Percentiles rank a stretch among this genome's conserved stretches.
These are phyloP conservation scores for Rutidosis leptorrhynchoides DNA, from an alignment of 129 eudicot genomes.

Conservation along the genomic window DNA sequence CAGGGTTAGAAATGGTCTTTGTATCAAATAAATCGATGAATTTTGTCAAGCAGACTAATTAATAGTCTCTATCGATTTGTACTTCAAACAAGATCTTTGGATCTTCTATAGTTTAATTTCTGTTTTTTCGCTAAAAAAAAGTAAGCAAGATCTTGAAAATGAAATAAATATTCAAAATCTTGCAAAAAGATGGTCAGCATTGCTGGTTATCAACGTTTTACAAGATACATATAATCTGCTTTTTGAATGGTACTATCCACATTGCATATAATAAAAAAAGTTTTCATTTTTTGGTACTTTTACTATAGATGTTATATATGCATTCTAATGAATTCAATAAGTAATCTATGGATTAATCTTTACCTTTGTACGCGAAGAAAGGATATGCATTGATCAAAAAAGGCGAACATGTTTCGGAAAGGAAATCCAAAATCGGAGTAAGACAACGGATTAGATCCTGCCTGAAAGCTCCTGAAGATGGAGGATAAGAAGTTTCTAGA, in stretches of 20 bases:
- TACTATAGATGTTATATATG: too few relatives aligned
- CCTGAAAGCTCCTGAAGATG: constrained; percentile 74
- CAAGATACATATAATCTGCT: not conserved
- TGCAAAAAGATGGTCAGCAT: too few relatives aligned
- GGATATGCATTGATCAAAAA: constrained; percentile 86
- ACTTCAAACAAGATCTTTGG: too few relatives aligned
- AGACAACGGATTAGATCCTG: constrained; percentile 41
- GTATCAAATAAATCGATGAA: too few relatives aligned
- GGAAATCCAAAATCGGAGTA: constrained; percentile 55
- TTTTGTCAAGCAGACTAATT: too few relatives aligned
- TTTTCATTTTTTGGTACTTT: not conserved
- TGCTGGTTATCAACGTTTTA: too few relatives aligned
- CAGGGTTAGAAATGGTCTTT: too few relatives aligned
- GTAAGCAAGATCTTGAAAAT: not conserved
- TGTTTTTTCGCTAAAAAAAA: too few relatives aligned
- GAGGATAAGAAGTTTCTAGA: constrained; percentile 74
- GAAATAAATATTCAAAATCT: too few relatives aligned
- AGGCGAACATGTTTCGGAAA: constrained; percentile 58
- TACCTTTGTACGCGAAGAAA: constrained; percentile 64
- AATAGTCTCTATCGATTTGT: too few relatives aligned
- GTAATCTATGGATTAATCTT: not conserved
- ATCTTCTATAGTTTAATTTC: too few relatives aligned
- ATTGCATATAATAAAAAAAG: not conserved
- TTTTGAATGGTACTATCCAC: not conserved
- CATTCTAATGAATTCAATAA: not conserved